Percentiles rank a stretch among this genome's conserved stretches.
phyloP scores from a whole-genome alignment of 305 asterid genomes.

The Solanum hybrid region DNA sequence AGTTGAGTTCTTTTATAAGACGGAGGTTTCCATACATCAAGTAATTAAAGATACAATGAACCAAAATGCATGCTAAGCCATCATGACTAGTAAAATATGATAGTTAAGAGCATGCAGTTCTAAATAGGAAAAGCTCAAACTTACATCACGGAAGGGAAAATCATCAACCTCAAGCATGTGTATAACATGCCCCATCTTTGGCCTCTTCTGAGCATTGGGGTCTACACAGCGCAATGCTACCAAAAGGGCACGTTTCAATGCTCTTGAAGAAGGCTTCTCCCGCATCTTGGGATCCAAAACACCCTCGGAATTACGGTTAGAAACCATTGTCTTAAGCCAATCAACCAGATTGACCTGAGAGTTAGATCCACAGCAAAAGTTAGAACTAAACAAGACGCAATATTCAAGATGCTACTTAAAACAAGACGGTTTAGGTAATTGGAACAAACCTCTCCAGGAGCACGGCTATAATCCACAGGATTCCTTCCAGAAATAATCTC shows the following conservation, averaged over 20 bases:
- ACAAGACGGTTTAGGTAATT: background rate
- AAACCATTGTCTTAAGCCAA: slow-evolving; percentile 87
- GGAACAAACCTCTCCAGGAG: slow-evolving; percentile 57
- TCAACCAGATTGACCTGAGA: slow-evolving; percentile 75
- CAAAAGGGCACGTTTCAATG: slow-evolving; percentile 74
- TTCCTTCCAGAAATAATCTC: slow-evolving; percentile 77
- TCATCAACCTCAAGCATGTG: slow-evolving; percentile 96
- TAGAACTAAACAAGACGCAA: background rate
- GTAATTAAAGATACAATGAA: background rate
- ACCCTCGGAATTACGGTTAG: slow-evolving; percentile 73
- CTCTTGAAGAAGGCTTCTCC: slow-evolving; percentile 74
- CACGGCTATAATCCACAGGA: slow-evolving; percentile 80
- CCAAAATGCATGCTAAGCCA: background rate
- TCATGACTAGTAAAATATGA: background rate
- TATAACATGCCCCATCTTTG: slow-evolving; percentile 90
- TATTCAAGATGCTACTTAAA: background rate
- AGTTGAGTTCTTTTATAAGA: background rate
- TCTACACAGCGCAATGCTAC: slow-evolving; percentile 88
- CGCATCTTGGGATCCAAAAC: slow-evolving; percentile 74
- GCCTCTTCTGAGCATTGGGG: slow-evolving; percentile 82
- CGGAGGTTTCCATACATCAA: background rate
- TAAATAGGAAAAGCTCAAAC: slow-evolving; percentile 12
- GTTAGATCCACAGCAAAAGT: background rate
- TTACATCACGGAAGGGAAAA: slow-evolving; percentile 78
- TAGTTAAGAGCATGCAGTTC: background rate